A percentile compares a stretch with the other conserved stretches of the same genome.
These are phyloP conservation scores for Sporothrix protearum DNA, from an alignment of 2,329 filamentous ascomycete species.

Conservation along the genomic window DNA sequence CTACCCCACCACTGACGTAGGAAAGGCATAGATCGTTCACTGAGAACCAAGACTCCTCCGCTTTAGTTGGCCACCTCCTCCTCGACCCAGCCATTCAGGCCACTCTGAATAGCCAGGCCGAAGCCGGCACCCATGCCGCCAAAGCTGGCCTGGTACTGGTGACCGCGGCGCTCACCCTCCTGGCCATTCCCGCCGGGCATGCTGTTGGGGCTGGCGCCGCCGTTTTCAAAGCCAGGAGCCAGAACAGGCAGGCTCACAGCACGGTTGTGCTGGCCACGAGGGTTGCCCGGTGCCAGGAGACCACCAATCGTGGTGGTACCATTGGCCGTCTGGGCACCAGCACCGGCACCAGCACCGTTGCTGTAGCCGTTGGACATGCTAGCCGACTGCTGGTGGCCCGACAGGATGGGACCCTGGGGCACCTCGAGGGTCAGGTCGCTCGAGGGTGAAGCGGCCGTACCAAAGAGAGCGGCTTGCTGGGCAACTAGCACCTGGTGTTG, in stretches of 20 bases:
- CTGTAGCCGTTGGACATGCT: conserved; percentile 62
- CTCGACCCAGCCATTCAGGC: conserved; percentile 65
- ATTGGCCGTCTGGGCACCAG: conserved; percentile 42
- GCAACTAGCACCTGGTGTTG: conserved; percentile 67
- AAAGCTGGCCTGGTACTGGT: conserved; percentile 64
- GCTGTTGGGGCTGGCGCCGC: conserved; percentile 50
- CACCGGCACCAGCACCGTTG: conserved; percentile 35
- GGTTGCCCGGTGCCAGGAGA: conserved; percentile 67
- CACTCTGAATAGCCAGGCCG: conserved; percentile 59
- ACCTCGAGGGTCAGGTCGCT: conserved; percentile 57
- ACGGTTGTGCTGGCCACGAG: conserved; percentile 64
- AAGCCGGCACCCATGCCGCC: conserved; percentile 58
- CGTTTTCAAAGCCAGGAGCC: conserved; percentile 61
- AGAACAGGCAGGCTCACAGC: conserved; percentile 82
- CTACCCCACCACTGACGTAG: not conserved
- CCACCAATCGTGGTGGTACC: conserved; percentile 70
- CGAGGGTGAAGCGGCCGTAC: conserved; percentile 61
- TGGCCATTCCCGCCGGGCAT: conserved; percentile 42
- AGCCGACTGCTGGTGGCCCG: conserved; percentile 62
- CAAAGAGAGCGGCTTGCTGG: conserved; percentile 79
- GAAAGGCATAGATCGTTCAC: not conserved
- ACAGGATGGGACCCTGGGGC: conserved; percentile 55
- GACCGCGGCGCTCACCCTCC: conserved; percentile 57
- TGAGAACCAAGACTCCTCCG: not conserved
- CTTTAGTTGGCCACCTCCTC: conserved; percentile 61